Conservation (phyloP, 1,139 yeast genomes). For the Taphrina flavorubra region DNA sequence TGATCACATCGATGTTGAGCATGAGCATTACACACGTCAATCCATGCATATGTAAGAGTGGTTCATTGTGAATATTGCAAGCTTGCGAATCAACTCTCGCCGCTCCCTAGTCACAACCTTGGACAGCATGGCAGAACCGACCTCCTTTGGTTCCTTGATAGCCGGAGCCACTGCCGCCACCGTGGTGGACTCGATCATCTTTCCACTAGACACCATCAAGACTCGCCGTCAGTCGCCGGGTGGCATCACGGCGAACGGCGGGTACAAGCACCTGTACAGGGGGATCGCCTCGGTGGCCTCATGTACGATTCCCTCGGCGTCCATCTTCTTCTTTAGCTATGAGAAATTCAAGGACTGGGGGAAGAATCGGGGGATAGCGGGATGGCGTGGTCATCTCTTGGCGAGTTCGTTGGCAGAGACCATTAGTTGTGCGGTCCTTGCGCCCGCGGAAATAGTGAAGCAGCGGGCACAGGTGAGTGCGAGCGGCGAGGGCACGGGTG, state of each 20-base stretch:
- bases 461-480: slow-evolving; percentile 84
- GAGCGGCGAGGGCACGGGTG: slow-evolving; percentile 62
- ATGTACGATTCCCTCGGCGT: slow-evolving; percentile 79
- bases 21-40: too few relatives aligned
- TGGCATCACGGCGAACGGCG: slow-evolving; percentile 90
- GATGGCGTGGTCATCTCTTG: slow-evolving; percentile 34
- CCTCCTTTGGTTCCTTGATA: slow-evolving; percentile 26
- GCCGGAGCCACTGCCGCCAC: slow-evolving; percentile 94
- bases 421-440: slow-evolving; percentile 78
- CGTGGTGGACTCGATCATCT: slow-evolving; percentile 88
- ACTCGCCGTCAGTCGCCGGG: slow-evolving; percentile 94
- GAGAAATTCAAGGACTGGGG: slow-evolving; percentile 35
- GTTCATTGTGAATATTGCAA: too few relatives aligned
- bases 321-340: slow-evolving; percentile 39
- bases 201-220: slow-evolving; percentile 94
- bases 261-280: slow-evolving; percentile 84
- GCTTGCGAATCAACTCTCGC: neutral
- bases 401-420: slow-evolving; percentile 35
- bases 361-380: slow-evolving; percentile 2
- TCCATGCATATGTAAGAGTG: too few relatives aligned
- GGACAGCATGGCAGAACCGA: slow-evolving; percentile 31
- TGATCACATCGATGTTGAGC: neutral
- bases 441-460: slow-evolving; percentile 95
- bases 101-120: neutral
- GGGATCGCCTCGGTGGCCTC: slow-evolving; percentile 93